A percentile compares a stretch with the other conserved stretches of the same genome.
Evolutionary conservation across 2,329 filamentous ascomycete species (phyloP).

Genomic region (Pseudocercospora eumusae): DNA sequence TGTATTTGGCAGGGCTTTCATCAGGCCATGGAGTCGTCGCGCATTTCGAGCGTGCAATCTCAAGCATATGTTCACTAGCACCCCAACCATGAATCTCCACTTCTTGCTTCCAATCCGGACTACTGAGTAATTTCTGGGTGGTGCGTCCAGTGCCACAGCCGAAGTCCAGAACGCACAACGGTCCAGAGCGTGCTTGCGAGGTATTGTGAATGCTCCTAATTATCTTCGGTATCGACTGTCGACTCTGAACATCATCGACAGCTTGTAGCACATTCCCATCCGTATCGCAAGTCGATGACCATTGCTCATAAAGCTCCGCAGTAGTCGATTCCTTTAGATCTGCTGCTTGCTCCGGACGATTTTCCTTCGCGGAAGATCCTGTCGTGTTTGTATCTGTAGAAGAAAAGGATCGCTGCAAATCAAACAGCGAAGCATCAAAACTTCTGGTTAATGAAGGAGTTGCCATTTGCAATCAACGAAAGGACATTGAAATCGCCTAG

Average conservation of each 20-base stretch:
- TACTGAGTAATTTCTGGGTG: constrained; percentile 54
- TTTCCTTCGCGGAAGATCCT: constrained; percentile 14
- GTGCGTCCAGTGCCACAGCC: constrained; percentile 68
- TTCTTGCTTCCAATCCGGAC: constrained; percentile 34
- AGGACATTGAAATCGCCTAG: background rate
- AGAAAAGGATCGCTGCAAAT: constrained; percentile 22
- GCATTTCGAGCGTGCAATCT: constrained; percentile 38
- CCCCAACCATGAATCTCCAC: constrained; percentile 35
- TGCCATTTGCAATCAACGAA: constrained; percentile 13
- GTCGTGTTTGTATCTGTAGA: constrained; percentile 25
- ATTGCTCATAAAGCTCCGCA: constrained; percentile 52
- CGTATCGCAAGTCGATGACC: constrained; percentile 61
- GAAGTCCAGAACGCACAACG: constrained; percentile 57
- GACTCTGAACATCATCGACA: constrained; percentile 61
- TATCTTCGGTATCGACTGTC: constrained; percentile 49
- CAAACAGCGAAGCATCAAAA: constrained; percentile 26
- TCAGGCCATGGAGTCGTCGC: background rate
- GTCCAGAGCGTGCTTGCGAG: constrained; percentile 20
- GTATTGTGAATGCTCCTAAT: constrained; percentile 12
- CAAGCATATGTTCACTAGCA: constrained; percentile 43
- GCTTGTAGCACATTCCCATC: constrained; percentile 68
- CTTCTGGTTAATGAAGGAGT: constrained; percentile 16
- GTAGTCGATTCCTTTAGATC: constrained; percentile 35
- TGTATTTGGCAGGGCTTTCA: background rate
- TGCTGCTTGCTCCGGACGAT: constrained; percentile 7